Base-by-base conservation (phyloP, 2,329 filamentous ascomycete genomes). In the Teratosphaeria gauchensis region DNA sequence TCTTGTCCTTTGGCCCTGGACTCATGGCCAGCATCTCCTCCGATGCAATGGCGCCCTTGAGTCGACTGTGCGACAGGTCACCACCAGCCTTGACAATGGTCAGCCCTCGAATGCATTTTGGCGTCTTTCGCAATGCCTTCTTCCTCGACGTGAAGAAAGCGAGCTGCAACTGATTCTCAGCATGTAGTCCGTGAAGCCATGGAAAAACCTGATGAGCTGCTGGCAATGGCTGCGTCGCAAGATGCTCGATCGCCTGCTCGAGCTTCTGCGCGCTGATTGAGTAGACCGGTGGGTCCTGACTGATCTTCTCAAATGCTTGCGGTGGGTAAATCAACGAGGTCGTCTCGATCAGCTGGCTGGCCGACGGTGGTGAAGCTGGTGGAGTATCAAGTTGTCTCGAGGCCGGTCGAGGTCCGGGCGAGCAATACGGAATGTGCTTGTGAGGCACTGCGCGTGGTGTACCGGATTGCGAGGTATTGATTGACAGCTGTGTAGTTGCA, bases 121-220 rank as follows among this genome's bases (percentile, higher is more conserved):
- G 90, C 1, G 85, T 84, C 65, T 82, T 86, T 53, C 88, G 81
- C 55, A 87, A 75, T n/a, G 83, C 79, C 61, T 85, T 87, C 68
- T 86, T 86, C 62, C 90, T 84, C 30, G 88, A 86, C 56, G 86
- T 84, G 72, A 99, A 97, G 77, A 96, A 97, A 6, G 88, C 84
- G 61, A 94, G 82, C 69, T 99, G 94, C 57, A 96, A 82, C 61
- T 90, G 85, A 69, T 99, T 99, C 61, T 88, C 84, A 0, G 89
- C 86, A 69, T 97, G 92, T 48, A 97, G 77, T 28, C 94, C 94
- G 75, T 99, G 94, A 28, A 96, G 80, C 94, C 94, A 99, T 1
- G 94, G 94, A 69, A 97, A 99, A 62, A 97, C 89, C 61, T 85
- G 81, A n/a, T 87, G 83, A 0, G 94, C 85, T 58, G 92, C 85